A percentile compares a stretch with the other conserved stretches of the same genome.
phyloP scores from a whole-genome alignment of 1,139 yeast species.

The Protomyces pachydermus region DNA sequence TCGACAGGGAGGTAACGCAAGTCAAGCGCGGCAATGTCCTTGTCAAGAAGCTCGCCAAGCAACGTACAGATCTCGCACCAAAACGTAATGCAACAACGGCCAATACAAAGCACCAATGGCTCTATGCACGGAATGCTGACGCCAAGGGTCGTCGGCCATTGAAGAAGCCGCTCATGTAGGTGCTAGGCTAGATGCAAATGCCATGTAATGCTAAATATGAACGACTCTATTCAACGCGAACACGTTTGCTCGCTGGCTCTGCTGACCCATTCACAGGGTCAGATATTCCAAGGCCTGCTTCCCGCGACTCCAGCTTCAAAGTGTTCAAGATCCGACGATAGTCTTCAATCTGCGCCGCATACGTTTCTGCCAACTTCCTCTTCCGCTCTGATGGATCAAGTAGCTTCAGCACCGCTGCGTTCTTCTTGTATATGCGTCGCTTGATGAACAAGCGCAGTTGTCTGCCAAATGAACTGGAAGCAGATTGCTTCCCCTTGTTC shows the following conservation, averaged over 20 bases:
- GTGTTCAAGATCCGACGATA: slow-evolving; percentile 49
- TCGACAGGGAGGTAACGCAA: slow-evolving; percentile 3
- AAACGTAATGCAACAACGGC: slow-evolving; percentile 5
- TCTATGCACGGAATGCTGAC: slow-evolving; percentile 10
- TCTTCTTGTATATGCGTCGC: slow-evolving; percentile 65
- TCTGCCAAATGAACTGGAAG: slow-evolving; percentile 39
- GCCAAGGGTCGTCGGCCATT: slow-evolving; percentile 6
- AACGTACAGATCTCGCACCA: slow-evolving; percentile 13
- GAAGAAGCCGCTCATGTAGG: slow-evolving; percentile 9
- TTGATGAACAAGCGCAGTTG: slow-evolving; percentile 59
- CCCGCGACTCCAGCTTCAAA: not conserved
- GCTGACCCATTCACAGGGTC: not conserved
- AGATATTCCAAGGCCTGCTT: no score
- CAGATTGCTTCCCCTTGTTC: slow-evolving; percentile 42
- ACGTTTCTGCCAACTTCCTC: slow-evolving; percentile 74
- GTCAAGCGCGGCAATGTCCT: slow-evolving; percentile 1
- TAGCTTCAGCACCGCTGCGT: slow-evolving; percentile 65
- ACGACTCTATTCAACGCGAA: not conserved
- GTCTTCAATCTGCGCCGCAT: slow-evolving; percentile 61
- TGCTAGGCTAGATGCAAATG: not conserved
- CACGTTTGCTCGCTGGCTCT: not conserved
- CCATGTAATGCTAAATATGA: not conserved
- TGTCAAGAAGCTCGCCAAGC: slow-evolving; percentile 4
- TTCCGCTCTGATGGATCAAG: slow-evolving; percentile 57
- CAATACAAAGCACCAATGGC: slow-evolving; percentile 22